These are phyloP conservation scores for Lachnellula cervina DNA, from an alignment of 2,329 filamentous ascomycete genomes.

Conservation along the genomic window DNA sequence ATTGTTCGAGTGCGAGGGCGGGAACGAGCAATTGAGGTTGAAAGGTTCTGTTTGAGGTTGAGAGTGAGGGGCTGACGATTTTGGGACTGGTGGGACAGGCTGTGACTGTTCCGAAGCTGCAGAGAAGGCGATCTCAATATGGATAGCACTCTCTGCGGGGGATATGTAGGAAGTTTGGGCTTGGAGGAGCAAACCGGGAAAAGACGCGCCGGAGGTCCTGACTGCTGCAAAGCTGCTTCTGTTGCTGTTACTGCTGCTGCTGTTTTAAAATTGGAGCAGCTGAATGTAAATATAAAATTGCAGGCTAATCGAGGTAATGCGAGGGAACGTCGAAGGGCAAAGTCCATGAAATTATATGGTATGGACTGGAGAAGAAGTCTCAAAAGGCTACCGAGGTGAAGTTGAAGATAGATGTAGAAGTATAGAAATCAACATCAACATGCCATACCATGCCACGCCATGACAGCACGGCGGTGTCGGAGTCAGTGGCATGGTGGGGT, in stretches of 20 bases:
- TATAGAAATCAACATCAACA: no score
- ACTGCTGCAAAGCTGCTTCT: neutral
- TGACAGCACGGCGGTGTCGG: neutral
- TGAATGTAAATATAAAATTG: no score
- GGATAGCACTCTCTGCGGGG: neutral
- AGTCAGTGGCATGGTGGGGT: neutral
- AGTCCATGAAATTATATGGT: no score
- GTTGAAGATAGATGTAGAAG: no score
- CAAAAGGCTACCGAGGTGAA: no score
- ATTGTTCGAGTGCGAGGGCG: slow-evolving; percentile 3
- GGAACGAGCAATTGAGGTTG: neutral
- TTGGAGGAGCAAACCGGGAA: neutral
- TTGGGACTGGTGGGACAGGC: no score
- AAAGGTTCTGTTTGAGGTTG: neutral
- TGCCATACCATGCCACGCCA: no score
- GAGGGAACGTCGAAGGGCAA: no score
- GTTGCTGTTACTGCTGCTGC: neutral
- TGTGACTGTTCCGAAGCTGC: neutral
- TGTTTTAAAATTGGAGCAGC: no score
- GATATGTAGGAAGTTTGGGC: neutral
- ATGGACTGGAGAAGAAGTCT: no score
- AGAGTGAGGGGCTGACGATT: neutral
- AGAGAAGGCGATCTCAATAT: neutral
- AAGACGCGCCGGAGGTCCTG: neutral
- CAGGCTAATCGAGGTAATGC: no score